Percentiles rank a stretch among this genome's conserved stretches.
These are phyloP conservation scores for Cyanidiococcus yangmingshanensis DNA, from an alignment of 23 red algal species.

Conservation along the genomic window DNA sequence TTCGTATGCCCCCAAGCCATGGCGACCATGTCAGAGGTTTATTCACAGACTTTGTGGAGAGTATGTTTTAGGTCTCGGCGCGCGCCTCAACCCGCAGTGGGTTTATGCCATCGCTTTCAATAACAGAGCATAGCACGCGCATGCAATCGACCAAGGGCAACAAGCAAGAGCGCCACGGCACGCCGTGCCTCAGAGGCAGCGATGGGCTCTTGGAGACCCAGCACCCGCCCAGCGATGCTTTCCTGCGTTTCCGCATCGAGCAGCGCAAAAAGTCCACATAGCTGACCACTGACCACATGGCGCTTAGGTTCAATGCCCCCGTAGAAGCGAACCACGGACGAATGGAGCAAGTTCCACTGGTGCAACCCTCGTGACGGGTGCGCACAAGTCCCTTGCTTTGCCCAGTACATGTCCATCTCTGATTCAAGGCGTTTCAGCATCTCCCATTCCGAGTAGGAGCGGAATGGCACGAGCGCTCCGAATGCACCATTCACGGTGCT, in stretches of 20 bases:
- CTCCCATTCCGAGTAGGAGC: background rate
- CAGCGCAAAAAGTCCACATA: background rate
- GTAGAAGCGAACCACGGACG: background rate
- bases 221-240: background rate
- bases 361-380: background rate
- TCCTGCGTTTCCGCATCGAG: background rate
- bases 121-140: too few relatives aligned
- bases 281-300: slow-evolving; percentile 1
- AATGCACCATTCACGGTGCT: slow-evolving; percentile 8
- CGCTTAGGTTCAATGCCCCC: background rate
- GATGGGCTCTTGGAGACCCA: background rate
- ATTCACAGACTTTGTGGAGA: too few relatives aligned
- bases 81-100: too few relatives aligned
- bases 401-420: background rate
- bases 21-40: too few relatives aligned
- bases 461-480: background rate
- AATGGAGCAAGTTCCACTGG: background rate
- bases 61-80: too few relatives aligned
- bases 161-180: background rate
- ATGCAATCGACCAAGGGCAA: background rate
- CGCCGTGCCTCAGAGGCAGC: background rate
- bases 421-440: background rate
- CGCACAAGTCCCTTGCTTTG: background rate
- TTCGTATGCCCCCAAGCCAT: too few relatives aligned
- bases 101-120: too few relatives aligned